Conservation (phyloP, 345 rosid genomes). For the Trapa incisa region DNA sequence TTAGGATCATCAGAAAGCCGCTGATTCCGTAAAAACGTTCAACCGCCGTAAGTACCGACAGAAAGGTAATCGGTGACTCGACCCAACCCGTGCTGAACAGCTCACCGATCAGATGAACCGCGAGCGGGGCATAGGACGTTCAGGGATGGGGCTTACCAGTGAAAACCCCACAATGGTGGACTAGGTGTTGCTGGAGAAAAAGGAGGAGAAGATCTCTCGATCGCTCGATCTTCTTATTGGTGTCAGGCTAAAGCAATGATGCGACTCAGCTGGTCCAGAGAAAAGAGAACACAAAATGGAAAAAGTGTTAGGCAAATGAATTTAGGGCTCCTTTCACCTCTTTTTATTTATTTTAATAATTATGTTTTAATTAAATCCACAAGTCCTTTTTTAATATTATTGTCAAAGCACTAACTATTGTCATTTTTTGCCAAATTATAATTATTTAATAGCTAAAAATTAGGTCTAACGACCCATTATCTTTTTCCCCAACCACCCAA, state of each 20-base stretch:
- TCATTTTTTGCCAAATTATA: too few relatives aligned
- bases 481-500: too few relatives aligned
- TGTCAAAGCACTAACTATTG: too few relatives aligned
- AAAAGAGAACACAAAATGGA: neutral
- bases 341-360: too few relatives aligned
- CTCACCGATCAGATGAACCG: neutral
- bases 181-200: too few relatives aligned
- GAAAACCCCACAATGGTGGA: neutral
- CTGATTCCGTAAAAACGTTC: neutral
- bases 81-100: too few relatives aligned
- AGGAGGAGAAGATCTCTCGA: neutral
- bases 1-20: neutral
- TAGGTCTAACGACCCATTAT: too few relatives aligned
- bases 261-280: neutral
- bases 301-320: neutral
- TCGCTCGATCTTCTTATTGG: neutral
- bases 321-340: neutral
- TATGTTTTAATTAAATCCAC: too few relatives aligned
- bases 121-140: neutral
- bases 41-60: neutral
- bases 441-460: too few relatives aligned
- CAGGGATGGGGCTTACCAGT: conserved; percentile 1
- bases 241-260: neutral
- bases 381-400: too few relatives aligned
- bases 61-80: neutral